Evolutionary conservation across 805 yeast genomes (phyloP).

Genomic region (Candida qinlingensis): DNA sequence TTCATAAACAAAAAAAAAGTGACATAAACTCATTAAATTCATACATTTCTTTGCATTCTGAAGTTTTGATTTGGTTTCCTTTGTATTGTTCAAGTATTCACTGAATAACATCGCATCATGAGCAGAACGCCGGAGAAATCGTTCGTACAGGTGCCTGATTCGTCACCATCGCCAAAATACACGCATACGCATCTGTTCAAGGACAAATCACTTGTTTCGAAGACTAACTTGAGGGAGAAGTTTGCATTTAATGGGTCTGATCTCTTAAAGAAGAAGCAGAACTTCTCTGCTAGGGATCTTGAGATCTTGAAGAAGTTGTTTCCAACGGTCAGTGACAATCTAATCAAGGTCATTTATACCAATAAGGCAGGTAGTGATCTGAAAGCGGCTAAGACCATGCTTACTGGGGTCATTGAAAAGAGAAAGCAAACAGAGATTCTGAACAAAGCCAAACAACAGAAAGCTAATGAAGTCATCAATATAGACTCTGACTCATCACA

Average conservation of each 20-base stretch:
- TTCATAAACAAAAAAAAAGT: too few species aligned
- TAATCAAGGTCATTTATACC: constrained; percentile 34
- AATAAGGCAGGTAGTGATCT: constrained; percentile 31
- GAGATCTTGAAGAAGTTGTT: constrained; percentile 25
- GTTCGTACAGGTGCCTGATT: constrained; percentile 45
- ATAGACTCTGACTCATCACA: background rate
- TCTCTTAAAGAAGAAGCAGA: constrained; percentile 12
- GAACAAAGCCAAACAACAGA: constrained; percentile 1
- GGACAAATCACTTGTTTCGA: constrained; percentile 3
- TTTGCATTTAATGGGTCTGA: constrained; percentile 35
- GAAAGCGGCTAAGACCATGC: constrained; percentile 28
- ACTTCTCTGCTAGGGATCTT: constrained; percentile 17
- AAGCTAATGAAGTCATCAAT: background rate
- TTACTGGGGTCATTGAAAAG: constrained; percentile 27
- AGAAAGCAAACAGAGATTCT: constrained; percentile 21
- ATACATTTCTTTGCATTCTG: too few species aligned
- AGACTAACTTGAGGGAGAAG: constrained; percentile 31
- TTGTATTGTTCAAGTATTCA: background rate
- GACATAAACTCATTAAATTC: too few species aligned
- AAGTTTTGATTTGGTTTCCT: too few species aligned
- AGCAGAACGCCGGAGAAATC: constrained; percentile 10
- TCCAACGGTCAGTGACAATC: constrained; percentile 28
- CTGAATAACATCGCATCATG: background rate
- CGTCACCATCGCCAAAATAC: constrained; percentile 34
- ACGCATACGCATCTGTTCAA: constrained; percentile 13